These are phyloP conservation scores for Oryza glumipatula DNA, from an alignment of 176 grass and related monocot species.

Conservation along the genomic window DNA sequence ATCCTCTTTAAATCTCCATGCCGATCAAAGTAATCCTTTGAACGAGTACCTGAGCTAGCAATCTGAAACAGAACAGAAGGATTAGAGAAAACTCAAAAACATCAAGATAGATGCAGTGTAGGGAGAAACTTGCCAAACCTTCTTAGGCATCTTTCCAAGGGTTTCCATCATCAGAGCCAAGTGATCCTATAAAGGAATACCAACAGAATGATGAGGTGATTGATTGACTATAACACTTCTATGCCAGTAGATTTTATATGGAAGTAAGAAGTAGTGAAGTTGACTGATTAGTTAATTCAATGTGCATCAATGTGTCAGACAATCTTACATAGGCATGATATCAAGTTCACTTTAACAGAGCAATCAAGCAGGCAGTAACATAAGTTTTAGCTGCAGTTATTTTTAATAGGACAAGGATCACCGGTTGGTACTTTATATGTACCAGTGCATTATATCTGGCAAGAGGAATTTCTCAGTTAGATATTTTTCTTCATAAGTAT, in stretches of 20 bases:
- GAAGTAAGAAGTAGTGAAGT: conserved; percentile 19
- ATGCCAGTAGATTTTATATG: background rate
- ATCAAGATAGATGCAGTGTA: background rate
- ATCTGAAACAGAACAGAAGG: conserved; percentile 48
- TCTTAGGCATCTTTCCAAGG: conserved; percentile 87
- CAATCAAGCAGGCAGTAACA: background rate
- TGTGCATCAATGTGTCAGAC: background rate
- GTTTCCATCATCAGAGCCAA: conserved; percentile 94
- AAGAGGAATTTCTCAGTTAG: background rate
- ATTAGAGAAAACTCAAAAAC: background rate
- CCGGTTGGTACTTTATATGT: background rate
- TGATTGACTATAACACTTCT: conserved; percentile 10
- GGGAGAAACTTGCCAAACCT: conserved; percentile 43
- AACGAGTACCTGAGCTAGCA: conserved; percentile 63
- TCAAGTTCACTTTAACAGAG: background rate
- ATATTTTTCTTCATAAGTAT: background rate
- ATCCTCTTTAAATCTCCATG: conserved; percentile 86
- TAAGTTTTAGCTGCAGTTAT: conserved; percentile 14
- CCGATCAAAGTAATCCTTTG: conserved; percentile 82
- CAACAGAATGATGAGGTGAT: background rate
- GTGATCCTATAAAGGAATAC: conserved; percentile 67
- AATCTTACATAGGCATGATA: conserved; percentile 24
- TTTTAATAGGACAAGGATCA: background rate
- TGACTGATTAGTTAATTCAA: conserved; percentile 15
- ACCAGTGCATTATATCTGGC: conserved; percentile 27